A percentile compares a stretch with the other conserved stretches of the same genome.
Conservation (phyloP, 2,329 filamentous ascomycete species). For the Penicillium hesseltinei region DNA sequence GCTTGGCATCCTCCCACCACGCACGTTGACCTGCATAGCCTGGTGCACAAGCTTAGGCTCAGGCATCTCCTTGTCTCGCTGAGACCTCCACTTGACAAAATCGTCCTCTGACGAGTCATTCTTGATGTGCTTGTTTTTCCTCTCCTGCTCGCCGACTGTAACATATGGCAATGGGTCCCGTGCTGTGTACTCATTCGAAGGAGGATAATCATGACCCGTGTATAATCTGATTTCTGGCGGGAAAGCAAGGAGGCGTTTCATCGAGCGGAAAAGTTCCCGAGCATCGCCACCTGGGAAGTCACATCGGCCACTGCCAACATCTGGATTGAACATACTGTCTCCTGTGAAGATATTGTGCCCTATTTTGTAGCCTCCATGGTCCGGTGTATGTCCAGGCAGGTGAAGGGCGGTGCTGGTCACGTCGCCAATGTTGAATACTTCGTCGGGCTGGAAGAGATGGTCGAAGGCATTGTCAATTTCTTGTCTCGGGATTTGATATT, state of each 20-base stretch:
- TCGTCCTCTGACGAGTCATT: conserved; percentile 26
- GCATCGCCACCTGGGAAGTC: conserved; percentile 55
- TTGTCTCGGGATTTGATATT: conserved; percentile 47
- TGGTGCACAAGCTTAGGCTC: conserved; percentile 39
- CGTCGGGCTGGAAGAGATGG: conserved; percentile 54
- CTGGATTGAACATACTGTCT: conserved; percentile 53
- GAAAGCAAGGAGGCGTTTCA: conserved; percentile 43
- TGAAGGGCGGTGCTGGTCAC: conserved; percentile 51
- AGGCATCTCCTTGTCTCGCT: conserved; percentile 31
- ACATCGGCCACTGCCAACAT: conserved; percentile 52
- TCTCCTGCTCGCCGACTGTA: conserved; percentile 37
- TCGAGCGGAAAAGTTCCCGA: conserved; percentile 44
- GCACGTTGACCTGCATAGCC: conserved; percentile 42
- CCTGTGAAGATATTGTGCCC: conserved; percentile 51
- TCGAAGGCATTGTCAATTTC: conserved; percentile 54
- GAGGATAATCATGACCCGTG: conserved; percentile 53
- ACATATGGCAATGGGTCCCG: conserved; percentile 25
- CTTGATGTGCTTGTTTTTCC: conserved; percentile 37
- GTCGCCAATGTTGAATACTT: conserved; percentile 52
- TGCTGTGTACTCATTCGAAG: conserved; percentile 17
- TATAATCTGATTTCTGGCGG: conserved; percentile 49
- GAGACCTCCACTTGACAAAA: conserved; percentile 33
- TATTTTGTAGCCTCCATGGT: conserved; percentile 60
- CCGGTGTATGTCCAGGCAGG: conserved; percentile 61
- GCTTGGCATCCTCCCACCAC: conserved; percentile 37